Conservation (phyloP, 2,329 filamentous ascomycete species). For the Diaporthe sp. region DNA sequence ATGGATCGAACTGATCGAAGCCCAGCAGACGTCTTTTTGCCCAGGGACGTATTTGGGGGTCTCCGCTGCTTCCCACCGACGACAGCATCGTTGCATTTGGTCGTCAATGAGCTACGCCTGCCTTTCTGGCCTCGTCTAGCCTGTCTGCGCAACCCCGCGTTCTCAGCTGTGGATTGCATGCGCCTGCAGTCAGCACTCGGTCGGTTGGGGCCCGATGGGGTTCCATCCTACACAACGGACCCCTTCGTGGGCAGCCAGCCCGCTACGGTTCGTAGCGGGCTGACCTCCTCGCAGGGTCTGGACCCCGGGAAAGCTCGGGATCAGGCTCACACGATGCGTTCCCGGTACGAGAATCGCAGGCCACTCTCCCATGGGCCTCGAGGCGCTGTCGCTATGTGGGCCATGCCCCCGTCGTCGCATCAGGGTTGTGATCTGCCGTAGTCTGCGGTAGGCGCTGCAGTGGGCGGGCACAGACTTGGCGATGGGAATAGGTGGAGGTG, state of each 20-base stretch:
- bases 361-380: not conserved
- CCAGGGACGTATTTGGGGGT: not conserved
- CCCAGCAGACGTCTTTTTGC: not conserved
- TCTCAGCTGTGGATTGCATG: conserved; percentile 21
- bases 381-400: not conserved
- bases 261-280: not conserved
- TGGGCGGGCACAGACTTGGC: conserved; percentile 6
- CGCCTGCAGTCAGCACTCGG: conserved; percentile 32
- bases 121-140: not conserved
- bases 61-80: conserved; percentile 11
- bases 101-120: not conserved
- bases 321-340: not conserved
- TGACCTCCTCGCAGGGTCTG: not conserved
- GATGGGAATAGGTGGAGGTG: conserved; percentile 12
- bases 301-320: conserved; percentile 4
- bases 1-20: conserved; percentile 22
- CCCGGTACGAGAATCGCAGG: not conserved
- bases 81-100: not conserved
- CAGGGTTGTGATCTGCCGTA: not conserved
- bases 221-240: conserved; percentile 4
- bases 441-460: not conserved
- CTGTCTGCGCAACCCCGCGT: conserved; percentile 17
- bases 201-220: conserved; percentile 8
- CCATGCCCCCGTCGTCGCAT: not conserved
- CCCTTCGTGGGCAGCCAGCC: conserved; percentile 4